phyloP scores from a whole-genome alignment of 768 basidiomycete genomes.

The Auricularia cornea region DNA sequence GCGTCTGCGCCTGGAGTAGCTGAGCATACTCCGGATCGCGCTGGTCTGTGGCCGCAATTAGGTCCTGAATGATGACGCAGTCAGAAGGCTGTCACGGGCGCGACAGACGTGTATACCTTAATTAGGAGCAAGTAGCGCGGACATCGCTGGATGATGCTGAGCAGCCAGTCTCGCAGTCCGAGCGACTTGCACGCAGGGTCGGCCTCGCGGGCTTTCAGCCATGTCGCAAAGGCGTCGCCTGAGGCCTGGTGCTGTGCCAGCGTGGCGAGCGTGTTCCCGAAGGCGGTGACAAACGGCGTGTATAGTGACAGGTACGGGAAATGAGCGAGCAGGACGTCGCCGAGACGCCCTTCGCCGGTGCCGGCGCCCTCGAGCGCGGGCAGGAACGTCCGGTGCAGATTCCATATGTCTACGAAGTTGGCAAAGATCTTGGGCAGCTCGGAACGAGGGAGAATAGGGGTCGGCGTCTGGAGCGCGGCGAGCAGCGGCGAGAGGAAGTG shows the following conservation, averaged over 20 bases:
- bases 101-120: too few relatives aligned
- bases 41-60: slow-evolving; percentile 55
- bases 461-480: slow-evolving; percentile 55
- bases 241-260: slow-evolving; percentile 49
- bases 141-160: slow-evolving; percentile 82
- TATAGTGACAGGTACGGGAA: slow-evolving; percentile 86
- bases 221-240: slow-evolving; percentile 50
- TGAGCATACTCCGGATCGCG: slow-evolving; percentile 61
- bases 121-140: slow-evolving; percentile 79
- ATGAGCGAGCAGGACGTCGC: slow-evolving; percentile 54
- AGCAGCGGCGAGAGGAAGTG: slow-evolving; percentile 80
- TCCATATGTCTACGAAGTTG: slow-evolving; percentile 90
- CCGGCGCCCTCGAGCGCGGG: slow-evolving; percentile 45
- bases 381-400: slow-evolving; percentile 66
- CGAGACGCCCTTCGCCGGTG: background rate
- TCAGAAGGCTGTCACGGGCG: background rate
- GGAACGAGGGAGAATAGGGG: slow-evolving; percentile 59
- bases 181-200: slow-evolving; percentile 66
- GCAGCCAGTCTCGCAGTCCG: slow-evolving; percentile 74
- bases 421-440: slow-evolving; percentile 71
- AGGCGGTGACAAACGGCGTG: slow-evolving; percentile 75
- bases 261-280: slow-evolving; percentile 54
- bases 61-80: slow-evolving; percentile 33
- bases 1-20: slow-evolving; percentile 48
- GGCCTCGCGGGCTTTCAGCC: slow-evolving; percentile 55